These are phyloP conservation scores for Zoysia matrella DNA, from an alignment of 202 grass and related monocot species.

Conservation along the genomic window DNA sequence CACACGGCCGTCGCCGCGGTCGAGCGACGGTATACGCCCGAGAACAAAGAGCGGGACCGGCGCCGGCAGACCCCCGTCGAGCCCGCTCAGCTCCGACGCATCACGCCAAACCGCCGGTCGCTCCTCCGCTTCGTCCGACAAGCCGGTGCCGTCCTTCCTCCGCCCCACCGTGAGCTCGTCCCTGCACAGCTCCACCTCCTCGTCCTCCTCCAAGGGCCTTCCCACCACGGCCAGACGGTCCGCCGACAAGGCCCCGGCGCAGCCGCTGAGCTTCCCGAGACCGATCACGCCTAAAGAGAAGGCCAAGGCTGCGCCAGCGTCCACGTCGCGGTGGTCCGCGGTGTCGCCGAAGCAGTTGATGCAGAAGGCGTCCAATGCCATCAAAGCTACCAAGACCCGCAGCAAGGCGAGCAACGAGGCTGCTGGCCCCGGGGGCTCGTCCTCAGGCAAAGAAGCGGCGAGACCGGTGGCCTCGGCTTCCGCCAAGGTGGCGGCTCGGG, in stretches of 20 bases:
- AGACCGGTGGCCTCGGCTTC: background rate
- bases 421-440: background rate
- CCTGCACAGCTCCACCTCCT: conserved; percentile 53
- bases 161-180: conserved; percentile 76
- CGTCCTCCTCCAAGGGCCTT: conserved; percentile 24
- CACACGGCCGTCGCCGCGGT: conserved; percentile 41
- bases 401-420: conserved; percentile 39
- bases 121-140: conserved; percentile 40
- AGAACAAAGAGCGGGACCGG: conserved; percentile 32
- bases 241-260: conserved; percentile 43
- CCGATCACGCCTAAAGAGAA: conserved; percentile 42
- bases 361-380: conserved; percentile 56
- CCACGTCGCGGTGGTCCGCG: conserved; percentile 44
- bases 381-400: conserved; percentile 44
- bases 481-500: background rate
- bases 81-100: conserved; percentile 39
- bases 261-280: conserved; percentile 3
- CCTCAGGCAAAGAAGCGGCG: conserved; percentile 21
- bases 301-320: conserved; percentile 9
- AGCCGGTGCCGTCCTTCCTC: conserved; percentile 65
- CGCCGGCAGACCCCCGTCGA: conserved; percentile 31
- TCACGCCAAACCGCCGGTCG: conserved; percentile 15
- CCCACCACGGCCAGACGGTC: conserved; percentile 31
- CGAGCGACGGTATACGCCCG: conserved; percentile 49
- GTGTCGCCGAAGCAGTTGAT: conserved; percentile 53